These are phyloP conservation scores for Arthrinium puccinioides DNA, from an alignment of 2,329 filamentous ascomycete genomes.

Conservation along the genomic window DNA sequence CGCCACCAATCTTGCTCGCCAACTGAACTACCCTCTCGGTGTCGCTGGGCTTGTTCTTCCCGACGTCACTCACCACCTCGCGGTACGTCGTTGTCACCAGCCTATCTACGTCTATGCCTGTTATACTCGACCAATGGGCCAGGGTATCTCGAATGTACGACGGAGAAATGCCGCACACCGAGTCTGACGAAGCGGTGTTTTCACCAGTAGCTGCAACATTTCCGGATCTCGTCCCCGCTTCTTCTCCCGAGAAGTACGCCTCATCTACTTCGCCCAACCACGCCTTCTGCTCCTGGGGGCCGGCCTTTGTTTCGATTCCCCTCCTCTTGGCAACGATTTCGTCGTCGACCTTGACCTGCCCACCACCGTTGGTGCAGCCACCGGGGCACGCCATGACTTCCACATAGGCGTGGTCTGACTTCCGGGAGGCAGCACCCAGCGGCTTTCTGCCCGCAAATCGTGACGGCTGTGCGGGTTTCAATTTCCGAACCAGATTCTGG, in stretches of 20 bases:
- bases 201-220: constrained; percentile 16
- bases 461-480: constrained; percentile 74
- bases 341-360: constrained; percentile 88
- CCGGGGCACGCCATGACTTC: constrained; percentile 99
- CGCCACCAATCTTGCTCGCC: constrained; percentile 84
- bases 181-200: constrained; percentile 25
- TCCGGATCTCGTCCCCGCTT: constrained; percentile 34
- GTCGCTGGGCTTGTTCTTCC: constrained; percentile 63
- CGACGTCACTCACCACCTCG: constrained; percentile 90
- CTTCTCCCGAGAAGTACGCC: constrained; percentile 77
- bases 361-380: constrained; percentile 96
- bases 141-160: constrained; percentile 61
- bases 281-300: constrained; percentile 73
- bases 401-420: constrained; percentile 77
- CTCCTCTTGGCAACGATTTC: constrained; percentile 49
- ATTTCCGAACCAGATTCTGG: constrained; percentile 87
- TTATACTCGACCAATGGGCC: constrained; percentile 67
- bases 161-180: constrained; percentile 60
- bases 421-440: constrained; percentile 46
- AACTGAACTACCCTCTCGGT: constrained; percentile 81
- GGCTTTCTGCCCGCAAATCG: constrained; percentile 71
- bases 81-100: constrained; percentile 83
- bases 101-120: constrained; percentile 62
- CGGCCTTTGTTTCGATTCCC: constrained; percentile 46
- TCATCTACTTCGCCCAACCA: constrained; percentile 82